Conservation (phyloP, 1,284 basidiomycete species). For the Amylostereum areolatum region DNA sequence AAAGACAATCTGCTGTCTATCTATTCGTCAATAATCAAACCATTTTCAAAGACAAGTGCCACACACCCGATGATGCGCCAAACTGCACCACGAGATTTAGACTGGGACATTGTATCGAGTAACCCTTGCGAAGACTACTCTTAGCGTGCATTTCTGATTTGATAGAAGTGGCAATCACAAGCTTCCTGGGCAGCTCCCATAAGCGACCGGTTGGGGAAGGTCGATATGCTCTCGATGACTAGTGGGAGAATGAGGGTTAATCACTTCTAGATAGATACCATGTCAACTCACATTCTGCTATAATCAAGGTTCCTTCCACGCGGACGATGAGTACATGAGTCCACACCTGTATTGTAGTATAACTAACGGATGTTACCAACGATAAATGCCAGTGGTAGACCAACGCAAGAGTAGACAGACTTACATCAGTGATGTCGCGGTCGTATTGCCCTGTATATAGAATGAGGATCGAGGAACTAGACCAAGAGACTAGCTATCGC, state of each 20-base stretch:
- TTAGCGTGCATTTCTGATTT: neutral
- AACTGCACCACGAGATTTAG: constrained; percentile 42
- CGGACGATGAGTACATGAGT: too few relatives aligned
- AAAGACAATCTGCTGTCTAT: constrained; percentile 53
- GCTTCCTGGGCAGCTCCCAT: constrained; percentile 57
- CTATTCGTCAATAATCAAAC: neutral
- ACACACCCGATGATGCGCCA: constrained; percentile 54
- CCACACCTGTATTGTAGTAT: constrained; percentile 49
- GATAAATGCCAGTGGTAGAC: neutral
- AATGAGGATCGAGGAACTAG: neutral
- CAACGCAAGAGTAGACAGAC: constrained; percentile 7
- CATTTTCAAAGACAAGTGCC: neutral
- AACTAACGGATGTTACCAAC: constrained; percentile 26
- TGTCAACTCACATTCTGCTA: constrained; percentile 23
- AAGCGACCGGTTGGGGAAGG: constrained; percentile 41
- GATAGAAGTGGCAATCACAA: constrained; percentile 27
- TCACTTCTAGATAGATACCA: neutral
- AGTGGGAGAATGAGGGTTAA: neutral
- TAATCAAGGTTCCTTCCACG: neutral
- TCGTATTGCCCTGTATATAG: constrained; percentile 47
- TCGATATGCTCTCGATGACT: constrained; percentile 41
- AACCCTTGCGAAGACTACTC: constrained; percentile 36
- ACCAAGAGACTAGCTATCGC: constrained; percentile 8
- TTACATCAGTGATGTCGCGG: constrained; percentile 54
- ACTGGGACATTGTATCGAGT: constrained; percentile 40